phyloP scores from a whole-genome alignment of 2,329 filamentous ascomycete species.

The Claviceps africana region DNA sequence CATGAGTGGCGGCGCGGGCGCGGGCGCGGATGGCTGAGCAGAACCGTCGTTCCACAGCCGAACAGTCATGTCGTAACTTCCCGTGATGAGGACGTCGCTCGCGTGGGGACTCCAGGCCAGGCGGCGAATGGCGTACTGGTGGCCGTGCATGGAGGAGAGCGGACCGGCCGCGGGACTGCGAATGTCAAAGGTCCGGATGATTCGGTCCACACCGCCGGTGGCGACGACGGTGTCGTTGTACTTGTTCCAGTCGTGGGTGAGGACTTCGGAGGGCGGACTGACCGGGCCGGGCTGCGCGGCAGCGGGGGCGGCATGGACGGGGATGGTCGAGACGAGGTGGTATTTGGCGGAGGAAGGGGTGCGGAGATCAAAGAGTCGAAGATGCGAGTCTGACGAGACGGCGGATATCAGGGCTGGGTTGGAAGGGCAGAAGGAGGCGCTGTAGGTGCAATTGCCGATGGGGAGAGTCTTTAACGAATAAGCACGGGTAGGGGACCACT shows the following conservation, averaged over 20 bases:
- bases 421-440: constrained; percentile 77
- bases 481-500: constrained; percentile 72
- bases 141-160: constrained; percentile 60
- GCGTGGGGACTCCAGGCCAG: constrained; percentile 89
- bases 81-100: constrained; percentile 73
- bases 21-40: constrained; percentile 15
- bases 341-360: constrained; percentile 77
- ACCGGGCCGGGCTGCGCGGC: constrained; percentile 20
- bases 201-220: constrained; percentile 75
- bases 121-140: constrained; percentile 79
- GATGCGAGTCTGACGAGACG: constrained; percentile 76
- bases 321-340: constrained; percentile 69
- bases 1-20: constrained; percentile 15
- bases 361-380: constrained; percentile 84
- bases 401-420: constrained; percentile 74
- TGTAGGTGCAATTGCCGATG: constrained; percentile 88
- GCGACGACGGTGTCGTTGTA: constrained; percentile 77
- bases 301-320: constrained; percentile 59
- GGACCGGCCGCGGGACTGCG: constrained; percentile 62
- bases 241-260: constrained; percentile 99
- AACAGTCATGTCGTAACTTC: constrained; percentile 96
- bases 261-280: constrained; percentile 59
- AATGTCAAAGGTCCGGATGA: constrained; percentile 83
- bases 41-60: constrained; percentile 77
- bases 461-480: constrained; percentile 74